These are phyloP conservation scores for Colletotrichum tropicicola DNA, from an alignment of 2,329 filamentous ascomycete genomes.

Conservation along the genomic window DNA sequence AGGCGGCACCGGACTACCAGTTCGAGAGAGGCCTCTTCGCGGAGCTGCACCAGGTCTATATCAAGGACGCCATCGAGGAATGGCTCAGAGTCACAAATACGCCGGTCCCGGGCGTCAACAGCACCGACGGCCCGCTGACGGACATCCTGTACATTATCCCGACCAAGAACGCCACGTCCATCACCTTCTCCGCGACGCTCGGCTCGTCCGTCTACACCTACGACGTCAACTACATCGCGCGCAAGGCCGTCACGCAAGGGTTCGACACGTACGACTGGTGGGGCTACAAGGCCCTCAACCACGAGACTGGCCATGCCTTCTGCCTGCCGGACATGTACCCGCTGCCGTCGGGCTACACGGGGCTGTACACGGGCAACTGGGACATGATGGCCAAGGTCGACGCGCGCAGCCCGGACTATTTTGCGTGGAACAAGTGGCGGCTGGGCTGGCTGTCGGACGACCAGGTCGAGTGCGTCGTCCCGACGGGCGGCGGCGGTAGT, in stretches of 20 bases:
- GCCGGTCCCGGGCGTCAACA: conserved; percentile 10
- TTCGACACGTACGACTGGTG: conserved; percentile 40
- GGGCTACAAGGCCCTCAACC: conserved; percentile 45
- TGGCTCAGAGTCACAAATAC: conserved; percentile 28
- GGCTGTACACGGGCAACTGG: conserved; percentile 46
- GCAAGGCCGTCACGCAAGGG: conserved; percentile 44
- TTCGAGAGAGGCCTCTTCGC: conserved; percentile 38
- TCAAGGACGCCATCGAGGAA: conserved; percentile 40
- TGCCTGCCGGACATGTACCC: conserved; percentile 49
- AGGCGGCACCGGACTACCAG: conserved; percentile 33
- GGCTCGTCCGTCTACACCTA: conserved; percentile 35
- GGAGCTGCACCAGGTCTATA: conserved; percentile 37
- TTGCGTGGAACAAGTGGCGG: conserved; percentile 50
- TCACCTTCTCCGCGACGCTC: conserved; percentile 39
- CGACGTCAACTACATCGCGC: conserved; percentile 35
- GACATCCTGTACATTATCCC: conserved; percentile 42
- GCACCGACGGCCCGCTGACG: conserved; percentile 20
- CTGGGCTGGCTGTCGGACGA: conserved; percentile 46
- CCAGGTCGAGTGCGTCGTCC: conserved; percentile 42
- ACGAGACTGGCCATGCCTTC: conserved; percentile 49
- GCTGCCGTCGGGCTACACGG: conserved; percentile 35
- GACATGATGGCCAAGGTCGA: conserved; percentile 46
- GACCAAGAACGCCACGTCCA: conserved; percentile 35
- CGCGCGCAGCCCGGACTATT: conserved; percentile 44
- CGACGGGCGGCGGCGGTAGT: conserved; percentile 8